phyloP scores from a whole-genome alignment of 2,329 filamentous ascomycete genomes.

The Beauveria australis region DNA sequence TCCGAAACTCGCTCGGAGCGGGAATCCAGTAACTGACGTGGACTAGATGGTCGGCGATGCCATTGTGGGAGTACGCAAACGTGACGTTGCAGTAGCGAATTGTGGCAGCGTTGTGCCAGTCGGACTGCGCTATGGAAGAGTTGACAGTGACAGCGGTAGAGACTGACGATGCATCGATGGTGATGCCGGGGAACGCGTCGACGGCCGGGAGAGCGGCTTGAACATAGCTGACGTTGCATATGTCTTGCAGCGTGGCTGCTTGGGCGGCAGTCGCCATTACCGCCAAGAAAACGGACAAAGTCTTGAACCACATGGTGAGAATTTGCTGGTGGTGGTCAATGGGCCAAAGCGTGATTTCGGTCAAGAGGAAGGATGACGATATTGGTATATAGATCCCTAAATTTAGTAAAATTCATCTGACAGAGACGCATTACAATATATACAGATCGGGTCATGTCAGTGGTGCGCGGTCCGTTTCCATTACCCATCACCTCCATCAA shows the following conservation, averaged over 20 bases:
- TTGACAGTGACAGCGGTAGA: slow-evolving; percentile 25
- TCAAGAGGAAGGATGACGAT: too few relatives aligned
- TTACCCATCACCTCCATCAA: neutral
- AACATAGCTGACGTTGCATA: neutral
- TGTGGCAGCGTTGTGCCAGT: slow-evolving; percentile 22
- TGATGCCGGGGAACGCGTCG: slow-evolving; percentile 17
- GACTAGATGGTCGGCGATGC: slow-evolving; percentile 24
- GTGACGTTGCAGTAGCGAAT: slow-evolving; percentile 38
- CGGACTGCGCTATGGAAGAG: slow-evolving; percentile 19
- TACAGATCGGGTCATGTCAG: neutral
- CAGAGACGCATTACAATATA: neutral
- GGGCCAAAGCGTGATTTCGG: neutral
- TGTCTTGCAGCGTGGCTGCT: neutral
- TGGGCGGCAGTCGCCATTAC: neutral
- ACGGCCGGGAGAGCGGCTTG: neutral
- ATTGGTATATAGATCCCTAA: too few relatives aligned
- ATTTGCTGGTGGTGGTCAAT: neutral
- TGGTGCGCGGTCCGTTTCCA: neutral
- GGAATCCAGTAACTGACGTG: slow-evolving; percentile 34
- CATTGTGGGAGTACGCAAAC: slow-evolving; percentile 36
- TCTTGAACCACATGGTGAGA: neutral
- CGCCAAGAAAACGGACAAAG: neutral
- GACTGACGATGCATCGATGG: slow-evolving; percentile 21
- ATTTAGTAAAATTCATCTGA: neutral
- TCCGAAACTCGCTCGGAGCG: slow-evolving; percentile 32